Percentiles rank a stretch among this genome's conserved stretches.
These are phyloP conservation scores for Fusarium sororula DNA, from an alignment of 2,329 filamentous ascomycete genomes.

Conservation along the genomic window DNA sequence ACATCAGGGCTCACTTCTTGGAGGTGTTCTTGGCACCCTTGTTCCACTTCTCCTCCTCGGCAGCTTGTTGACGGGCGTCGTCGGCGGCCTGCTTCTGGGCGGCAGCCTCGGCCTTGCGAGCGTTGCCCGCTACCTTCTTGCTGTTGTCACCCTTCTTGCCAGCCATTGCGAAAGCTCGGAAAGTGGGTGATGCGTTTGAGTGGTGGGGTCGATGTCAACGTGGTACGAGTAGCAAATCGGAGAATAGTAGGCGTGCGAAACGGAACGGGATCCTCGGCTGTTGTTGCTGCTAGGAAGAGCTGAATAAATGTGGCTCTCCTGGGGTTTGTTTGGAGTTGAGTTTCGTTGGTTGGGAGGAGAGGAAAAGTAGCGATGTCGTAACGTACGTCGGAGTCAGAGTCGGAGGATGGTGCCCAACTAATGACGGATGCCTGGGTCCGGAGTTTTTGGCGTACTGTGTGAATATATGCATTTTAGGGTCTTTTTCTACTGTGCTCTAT, in stretches of 20 bases:
- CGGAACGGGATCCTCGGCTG: background rate
- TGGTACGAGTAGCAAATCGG: conserved; percentile 10
- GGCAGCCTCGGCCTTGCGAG: conserved; percentile 89
- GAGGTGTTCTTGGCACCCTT: conserved; percentile 85
- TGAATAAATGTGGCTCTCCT: conserved; percentile 8
- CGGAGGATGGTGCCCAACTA: conserved; percentile 20
- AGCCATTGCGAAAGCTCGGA: conserved; percentile 62
- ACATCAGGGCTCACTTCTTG: conserved; percentile 78
- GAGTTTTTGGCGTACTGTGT: conserved; percentile 17
- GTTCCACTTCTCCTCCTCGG: conserved; percentile 80
- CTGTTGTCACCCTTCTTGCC: conserved; percentile 82
- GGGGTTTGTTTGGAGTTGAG: background rate
- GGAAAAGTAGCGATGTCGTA: conserved; percentile 19
- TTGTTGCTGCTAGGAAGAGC: background rate
- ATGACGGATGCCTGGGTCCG: conserved; percentile 24
- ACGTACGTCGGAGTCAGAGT: conserved; percentile 8
- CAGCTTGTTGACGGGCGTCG: conserved; percentile 70
- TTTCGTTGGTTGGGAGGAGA: background rate
- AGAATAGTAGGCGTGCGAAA: conserved; percentile 1
- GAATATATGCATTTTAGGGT: accelerated
- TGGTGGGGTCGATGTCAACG: conserved; percentile 12
- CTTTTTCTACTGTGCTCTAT: background rate
- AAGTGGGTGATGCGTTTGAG: conserved; percentile 21
- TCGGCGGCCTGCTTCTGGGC: conserved; percentile 79
- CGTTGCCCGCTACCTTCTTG: conserved; percentile 91